Base-by-base conservation (phyloP, 495 filamentous ascomycete species). In the Extremus antarcticus region DNA sequence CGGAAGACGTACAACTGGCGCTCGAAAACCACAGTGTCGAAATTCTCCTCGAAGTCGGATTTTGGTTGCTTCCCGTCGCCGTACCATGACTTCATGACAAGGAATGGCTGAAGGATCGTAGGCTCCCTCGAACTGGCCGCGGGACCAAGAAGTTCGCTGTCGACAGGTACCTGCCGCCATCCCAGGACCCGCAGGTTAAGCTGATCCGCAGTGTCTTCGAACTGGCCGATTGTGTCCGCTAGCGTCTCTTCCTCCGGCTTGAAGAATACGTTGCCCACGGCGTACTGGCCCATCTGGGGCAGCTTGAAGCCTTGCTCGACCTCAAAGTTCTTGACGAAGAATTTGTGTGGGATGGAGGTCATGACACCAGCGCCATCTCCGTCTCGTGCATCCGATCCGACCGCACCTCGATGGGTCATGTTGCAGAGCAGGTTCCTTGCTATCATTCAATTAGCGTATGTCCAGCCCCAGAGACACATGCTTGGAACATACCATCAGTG, bases 371-470 rank as follows among this genome's bases (percentile, higher is more conserved):
- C 92, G 69, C 92, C 92, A 64, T 99, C 92, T 62, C 92, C 92
- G 70, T 99, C 92, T 71, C 92, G 86, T 53, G 88, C 90, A 76
- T 99, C 92, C 11, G 92, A 97, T 54, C 92, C 92, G 64, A 99
- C 92, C 53, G 92, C 92, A 74, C 92, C 92, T 67, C 92, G 85
- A 75, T 99, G 92, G 78, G 92, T 97, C 92, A 99, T 99, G 77
- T 99, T 99, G 75, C 94, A 99, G 54, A 99, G 82, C 43, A 99
- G 78, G 68, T 89, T 91, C 57, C 88, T 85, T 50, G 92, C 89
- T 94, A 63, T 39, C 25, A n/a, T 24, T 40, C 10, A 23, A 47
- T 64, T 48, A 63, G 62, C 20, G 9, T 22, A 43, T 21, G 15
- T n/a, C n/a, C n/a, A n/a, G n/a, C n/a, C n/a, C n/a, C n/a, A n/a